phyloP scores from a whole-genome alignment of 2,329 filamentous ascomycete genomes.

The Ascosphaera acerosa region DNA sequence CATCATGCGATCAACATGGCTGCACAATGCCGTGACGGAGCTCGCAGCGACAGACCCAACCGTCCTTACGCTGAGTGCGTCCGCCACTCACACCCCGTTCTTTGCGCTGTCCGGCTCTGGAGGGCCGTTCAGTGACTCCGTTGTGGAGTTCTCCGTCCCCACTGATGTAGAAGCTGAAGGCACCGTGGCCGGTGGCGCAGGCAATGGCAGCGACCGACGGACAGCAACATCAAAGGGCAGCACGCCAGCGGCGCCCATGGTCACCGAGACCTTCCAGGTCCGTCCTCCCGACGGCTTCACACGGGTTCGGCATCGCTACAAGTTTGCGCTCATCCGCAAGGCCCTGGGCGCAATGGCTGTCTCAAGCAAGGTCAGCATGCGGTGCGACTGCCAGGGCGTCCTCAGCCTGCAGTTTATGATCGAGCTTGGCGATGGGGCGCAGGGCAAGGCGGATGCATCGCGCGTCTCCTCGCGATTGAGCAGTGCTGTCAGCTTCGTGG shows the following conservation, averaged over 20 bases:
- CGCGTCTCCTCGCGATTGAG: slow-evolving; percentile 7
- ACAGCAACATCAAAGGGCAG: slow-evolving; percentile 15
- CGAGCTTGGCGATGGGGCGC: slow-evolving; percentile 41
- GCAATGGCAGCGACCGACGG: slow-evolving; percentile 11
- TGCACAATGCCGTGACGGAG: slow-evolving; percentile 26
- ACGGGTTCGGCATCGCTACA: slow-evolving; percentile 53
- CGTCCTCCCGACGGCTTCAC: slow-evolving; percentile 32
- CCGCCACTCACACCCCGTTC: slow-evolving; percentile 34
- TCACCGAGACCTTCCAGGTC: slow-evolving; percentile 27
- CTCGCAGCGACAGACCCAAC: slow-evolving; percentile 42
- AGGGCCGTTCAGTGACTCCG: slow-evolving; percentile 31
- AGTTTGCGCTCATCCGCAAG: slow-evolving; percentile 63
- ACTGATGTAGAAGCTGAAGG: slow-evolving; percentile 15
- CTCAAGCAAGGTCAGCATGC: slow-evolving; percentile 74
- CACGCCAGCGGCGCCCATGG: slow-evolving; percentile 17
- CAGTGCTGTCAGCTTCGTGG: slow-evolving; percentile 22
- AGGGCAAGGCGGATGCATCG: slow-evolving; percentile 6
- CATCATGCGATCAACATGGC: slow-evolving; percentile 47
- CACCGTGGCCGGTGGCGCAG: no score
- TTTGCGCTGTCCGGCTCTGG: slow-evolving; percentile 46
- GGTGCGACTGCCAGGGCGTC: slow-evolving; percentile 71
- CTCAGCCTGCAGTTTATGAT: slow-evolving; percentile 93
- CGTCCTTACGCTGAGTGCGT: slow-evolving; percentile 41
- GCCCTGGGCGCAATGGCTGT: slow-evolving; percentile 81
- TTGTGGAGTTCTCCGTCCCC: slow-evolving; percentile 34